A percentile compares a stretch with the other conserved stretches of the same genome.
These are phyloP conservation scores for Cyberlindnera saturnus DNA, from an alignment of 805 yeast species.

Conservation along the genomic window DNA sequence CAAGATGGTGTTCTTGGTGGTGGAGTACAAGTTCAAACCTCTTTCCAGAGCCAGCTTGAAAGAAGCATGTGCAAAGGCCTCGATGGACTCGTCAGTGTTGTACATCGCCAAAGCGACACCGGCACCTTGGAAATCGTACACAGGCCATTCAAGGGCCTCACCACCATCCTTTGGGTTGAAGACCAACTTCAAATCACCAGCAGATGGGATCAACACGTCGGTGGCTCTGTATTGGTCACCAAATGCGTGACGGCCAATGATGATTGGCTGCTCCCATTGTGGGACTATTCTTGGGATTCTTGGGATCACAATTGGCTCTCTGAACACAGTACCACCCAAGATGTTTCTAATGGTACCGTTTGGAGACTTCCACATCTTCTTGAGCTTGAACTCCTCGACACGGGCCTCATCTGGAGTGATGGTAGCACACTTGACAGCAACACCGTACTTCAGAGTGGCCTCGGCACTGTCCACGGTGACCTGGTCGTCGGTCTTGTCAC, in stretches of 20 bases:
- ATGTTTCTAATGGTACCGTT: slow-evolving; percentile 96
- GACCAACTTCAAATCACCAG: slow-evolving; percentile 73
- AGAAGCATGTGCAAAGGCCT: slow-evolving; percentile 88
- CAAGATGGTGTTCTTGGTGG: slow-evolving; percentile 92
- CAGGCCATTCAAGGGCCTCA: slow-evolving; percentile 48
- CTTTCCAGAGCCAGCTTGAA: slow-evolving; percentile 81
- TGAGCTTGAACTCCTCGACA: slow-evolving; percentile 82
- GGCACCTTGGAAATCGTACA: slow-evolving; percentile 61
- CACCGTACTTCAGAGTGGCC: slow-evolving; percentile 83
- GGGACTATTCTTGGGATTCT: slow-evolving; percentile 83
- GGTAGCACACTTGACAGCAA: slow-evolving; percentile 96
- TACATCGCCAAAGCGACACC: slow-evolving; percentile 88
- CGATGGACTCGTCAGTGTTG: slow-evolving; percentile 88
- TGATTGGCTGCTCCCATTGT: slow-evolving; percentile 92
- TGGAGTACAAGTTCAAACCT: slow-evolving; percentile 73
- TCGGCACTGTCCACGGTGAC: slow-evolving; percentile 87
- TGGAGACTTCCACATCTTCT: slow-evolving; percentile 97
- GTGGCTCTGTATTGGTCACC: slow-evolving; percentile 97
- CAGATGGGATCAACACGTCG: slow-evolving; percentile 70
- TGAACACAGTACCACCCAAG: slow-evolving; percentile 92
- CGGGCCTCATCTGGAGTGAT: slow-evolving; percentile 98
- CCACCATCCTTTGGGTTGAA: slow-evolving; percentile 68
- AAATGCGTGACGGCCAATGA: slow-evolving; percentile 95
- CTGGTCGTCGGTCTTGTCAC: slow-evolving; percentile 84
- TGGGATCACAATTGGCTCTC: slow-evolving; percentile 93